These are phyloP conservation scores for Globisporangium parvum DNA, from an alignment of 352 stramenopile species.

Conservation along the genomic window DNA sequence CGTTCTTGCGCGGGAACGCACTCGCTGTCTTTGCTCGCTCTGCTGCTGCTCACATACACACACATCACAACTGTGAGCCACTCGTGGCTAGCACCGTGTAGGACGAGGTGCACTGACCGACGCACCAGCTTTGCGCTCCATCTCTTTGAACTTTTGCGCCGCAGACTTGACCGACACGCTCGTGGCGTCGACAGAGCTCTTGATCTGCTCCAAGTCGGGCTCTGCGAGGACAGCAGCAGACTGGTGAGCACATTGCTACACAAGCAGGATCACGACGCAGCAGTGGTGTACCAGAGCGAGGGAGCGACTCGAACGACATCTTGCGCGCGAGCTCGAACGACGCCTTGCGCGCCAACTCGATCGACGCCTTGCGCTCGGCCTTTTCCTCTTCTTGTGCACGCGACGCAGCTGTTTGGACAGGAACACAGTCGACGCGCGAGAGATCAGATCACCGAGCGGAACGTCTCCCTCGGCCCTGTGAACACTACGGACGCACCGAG, in stretches of 20 bases:
- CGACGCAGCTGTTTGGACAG: constrained; percentile 22
- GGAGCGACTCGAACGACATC: constrained; percentile 22
- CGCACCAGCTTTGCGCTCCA: constrained; percentile 56
- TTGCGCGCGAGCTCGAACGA: constrained; percentile 32
- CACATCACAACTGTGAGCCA: background rate
- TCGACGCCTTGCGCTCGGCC: constrained; percentile 25
- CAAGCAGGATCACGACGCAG: background rate
- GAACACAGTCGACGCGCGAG: constrained; percentile 6
- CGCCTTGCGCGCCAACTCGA: constrained; percentile 25
- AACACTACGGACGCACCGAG: constrained; percentile 33
- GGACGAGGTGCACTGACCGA: too few species aligned
- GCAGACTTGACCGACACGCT: constrained; percentile 47
- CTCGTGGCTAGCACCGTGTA: too few species aligned
- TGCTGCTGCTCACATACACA: background rate
- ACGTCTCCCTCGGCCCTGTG: too few species aligned
- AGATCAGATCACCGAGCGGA: too few species aligned
- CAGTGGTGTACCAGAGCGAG: constrained; percentile 2
- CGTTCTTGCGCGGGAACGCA: background rate
- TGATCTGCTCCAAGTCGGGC: constrained; percentile 51
- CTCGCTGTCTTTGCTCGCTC: constrained; percentile 6
- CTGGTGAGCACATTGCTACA: background rate
- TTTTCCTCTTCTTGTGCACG: constrained; percentile 24
- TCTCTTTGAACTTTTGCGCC: constrained; percentile 54
- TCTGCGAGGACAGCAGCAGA: constrained; percentile 14
- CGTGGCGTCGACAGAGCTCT: constrained; percentile 40